Percentiles rank a stretch among this genome's conserved stretches.
Conservation (phyloP, 345 rosid genomes). For the Luvunga scandens region DNA sequence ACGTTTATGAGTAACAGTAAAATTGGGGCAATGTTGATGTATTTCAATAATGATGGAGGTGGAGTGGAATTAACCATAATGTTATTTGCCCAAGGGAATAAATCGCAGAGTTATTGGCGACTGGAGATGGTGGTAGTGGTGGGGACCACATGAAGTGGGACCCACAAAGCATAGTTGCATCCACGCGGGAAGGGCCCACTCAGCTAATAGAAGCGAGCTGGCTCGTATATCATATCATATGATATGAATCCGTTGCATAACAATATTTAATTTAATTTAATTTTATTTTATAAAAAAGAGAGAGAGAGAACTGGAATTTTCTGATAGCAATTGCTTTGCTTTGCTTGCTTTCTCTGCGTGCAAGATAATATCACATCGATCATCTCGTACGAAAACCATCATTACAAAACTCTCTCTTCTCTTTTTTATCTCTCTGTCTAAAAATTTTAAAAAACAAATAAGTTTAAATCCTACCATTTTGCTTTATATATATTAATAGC, state of each 20-base stretch:
- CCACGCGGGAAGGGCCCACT: conserved; percentile 51
- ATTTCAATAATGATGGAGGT: not conserved
- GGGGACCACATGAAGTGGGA: conserved; percentile 25
- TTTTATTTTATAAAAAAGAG: too few species aligned
- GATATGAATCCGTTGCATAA: not conserved
- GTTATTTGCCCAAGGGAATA: too few species aligned
- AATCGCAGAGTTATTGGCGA: conserved; percentile 21
- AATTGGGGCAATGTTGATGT: not conserved
- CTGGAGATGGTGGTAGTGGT: conserved; percentile 2
- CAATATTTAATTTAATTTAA: too few species aligned
- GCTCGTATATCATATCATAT: conserved; percentile 6
- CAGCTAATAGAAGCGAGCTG: not conserved
- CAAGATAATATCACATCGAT: conserved; percentile 28
- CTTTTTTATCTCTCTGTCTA: not conserved
- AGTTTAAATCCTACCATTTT: conserved; percentile 10
- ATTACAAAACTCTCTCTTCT: conserved; percentile 12
- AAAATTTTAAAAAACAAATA: too few species aligned
- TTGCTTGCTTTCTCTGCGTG: conserved; percentile 32
- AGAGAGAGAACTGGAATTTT: conserved; percentile 14
- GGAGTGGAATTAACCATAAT: not conserved
- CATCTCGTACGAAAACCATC: conserved; percentile 32
- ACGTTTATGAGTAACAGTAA: not conserved
- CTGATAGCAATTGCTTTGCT: not conserved
- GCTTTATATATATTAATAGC: conserved; percentile 43
- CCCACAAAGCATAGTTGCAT: conserved; percentile 44